Evolutionary conservation across 768 basidiomycete species (phyloP).

Genomic region (Amanita rimosa): DNA sequence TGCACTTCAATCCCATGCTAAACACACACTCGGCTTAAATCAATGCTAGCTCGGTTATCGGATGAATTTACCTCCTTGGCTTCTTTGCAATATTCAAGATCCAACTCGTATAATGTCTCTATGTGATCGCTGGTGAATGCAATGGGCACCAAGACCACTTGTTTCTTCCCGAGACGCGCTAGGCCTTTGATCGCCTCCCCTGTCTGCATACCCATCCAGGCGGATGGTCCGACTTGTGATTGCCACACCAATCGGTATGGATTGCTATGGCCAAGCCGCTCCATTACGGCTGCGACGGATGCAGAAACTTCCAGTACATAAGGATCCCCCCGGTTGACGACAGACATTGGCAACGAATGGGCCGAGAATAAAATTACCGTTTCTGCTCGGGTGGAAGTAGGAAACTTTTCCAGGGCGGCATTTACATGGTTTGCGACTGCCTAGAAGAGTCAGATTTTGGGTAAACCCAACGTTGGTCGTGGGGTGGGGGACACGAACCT

Average conservation of each 20-base stretch:
- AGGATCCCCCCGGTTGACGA: constrained; percentile 97
- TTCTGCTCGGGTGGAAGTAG: constrained; percentile 55
- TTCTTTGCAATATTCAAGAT: constrained; percentile 87
- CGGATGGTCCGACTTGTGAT: constrained; percentile 91
- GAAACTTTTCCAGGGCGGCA: constrained; percentile 69
- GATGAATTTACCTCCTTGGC: constrained; percentile 63
- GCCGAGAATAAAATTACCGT: constrained; percentile 91
- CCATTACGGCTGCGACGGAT: constrained; percentile 90
- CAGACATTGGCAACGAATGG: constrained; percentile 95
- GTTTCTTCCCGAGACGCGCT: constrained; percentile 64
- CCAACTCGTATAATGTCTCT: constrained; percentile 95
- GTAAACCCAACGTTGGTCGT: not conserved
- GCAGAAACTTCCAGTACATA: constrained; percentile 94
- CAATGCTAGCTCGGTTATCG: constrained; percentile 8
- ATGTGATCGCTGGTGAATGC: constrained; percentile 99
- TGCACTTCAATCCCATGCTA: constrained; percentile 88
- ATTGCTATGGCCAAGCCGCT: constrained; percentile 64
- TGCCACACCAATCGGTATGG: constrained; percentile 97
- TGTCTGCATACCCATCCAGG: constrained; percentile 99
- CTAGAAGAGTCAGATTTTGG: constrained; percentile 25
- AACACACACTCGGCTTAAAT: constrained; percentile 10
- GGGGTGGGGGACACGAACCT: constrained; percentile 43
- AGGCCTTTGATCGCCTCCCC: constrained; percentile 83
- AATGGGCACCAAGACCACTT: constrained; percentile 81
- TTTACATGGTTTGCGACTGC: constrained; percentile 87